Base-by-base conservation (phyloP, 148 eudicot species). In the Spergularia bocconei region DNA sequence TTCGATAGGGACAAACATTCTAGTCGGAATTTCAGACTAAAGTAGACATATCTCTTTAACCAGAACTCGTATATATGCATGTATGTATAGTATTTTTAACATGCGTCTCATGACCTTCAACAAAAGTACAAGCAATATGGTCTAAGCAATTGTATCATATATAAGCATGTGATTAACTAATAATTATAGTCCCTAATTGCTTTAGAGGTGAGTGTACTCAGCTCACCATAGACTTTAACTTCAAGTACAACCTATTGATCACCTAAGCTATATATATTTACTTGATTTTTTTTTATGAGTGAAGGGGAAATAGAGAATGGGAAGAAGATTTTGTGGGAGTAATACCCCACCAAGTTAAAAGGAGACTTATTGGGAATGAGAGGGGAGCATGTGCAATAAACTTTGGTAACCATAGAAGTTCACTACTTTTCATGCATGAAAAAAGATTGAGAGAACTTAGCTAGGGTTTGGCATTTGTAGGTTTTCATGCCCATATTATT, bases 391-490 rank as follows among this genome's bases (percentile, higher is more conserved):
- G 81, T 82, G 84, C 81, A 74, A 38, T 17, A 70, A 74, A 78
- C 76, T 36, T 78, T 82, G 84, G 79, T 78, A 69, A 78, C 70
- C 84, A 70, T 63, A 75, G 67, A 74, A 58, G 57, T 77, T 74
- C 81, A 63, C 84, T 70, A 53, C 84, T 82, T 82, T 82, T 82
- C 16, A 82, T 82, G 79, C 16, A 82, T 82, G 79, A 63, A 60
- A 64, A 69, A 74, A 74, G 69, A 74, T 68, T 63, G 65, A 55
- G 36, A 61, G 36, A 61, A 74, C 63, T 78, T 56, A 72, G 71
- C 69, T 77, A 73, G 84, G 78, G 80, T 59, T 74, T 70, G 72
- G 59, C 73, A 78, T 78, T 82, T 82, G 16, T 82, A 69, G 71
- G 59, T 60, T 73, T 74, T 78, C 67, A 67, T 52, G 72, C 61